A percentile compares a stretch with the other conserved stretches of the same genome.
Evolutionary conservation across 2,329 filamentous ascomycete genomes (phyloP).

Genomic region (Furcasterigmium furcatum): DNA sequence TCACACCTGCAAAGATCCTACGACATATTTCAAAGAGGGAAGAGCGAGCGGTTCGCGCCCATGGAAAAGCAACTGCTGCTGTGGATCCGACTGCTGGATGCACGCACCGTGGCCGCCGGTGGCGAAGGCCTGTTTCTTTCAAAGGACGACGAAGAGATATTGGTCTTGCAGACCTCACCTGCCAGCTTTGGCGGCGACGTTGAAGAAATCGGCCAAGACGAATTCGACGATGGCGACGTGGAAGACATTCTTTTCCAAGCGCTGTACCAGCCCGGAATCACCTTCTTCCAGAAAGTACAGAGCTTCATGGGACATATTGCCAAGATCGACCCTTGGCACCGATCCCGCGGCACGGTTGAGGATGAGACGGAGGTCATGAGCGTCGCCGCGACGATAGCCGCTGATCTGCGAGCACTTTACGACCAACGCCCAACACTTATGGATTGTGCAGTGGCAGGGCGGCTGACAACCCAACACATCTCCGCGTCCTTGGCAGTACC

Average conservation of each 20-base stretch:
- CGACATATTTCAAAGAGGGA: not conserved
- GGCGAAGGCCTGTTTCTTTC: slow-evolving; percentile 49
- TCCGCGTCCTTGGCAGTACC: slow-evolving; percentile 44
- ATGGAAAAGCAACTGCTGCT: slow-evolving; percentile 45
- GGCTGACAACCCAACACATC: slow-evolving; percentile 43
- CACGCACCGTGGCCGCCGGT: slow-evolving; percentile 50
- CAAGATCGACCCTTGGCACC: slow-evolving; percentile 54
- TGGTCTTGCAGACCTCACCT: slow-evolving; percentile 36
- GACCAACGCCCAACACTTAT: slow-evolving; percentile 50
- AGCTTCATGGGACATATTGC: slow-evolving; percentile 55
- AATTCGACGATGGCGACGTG: slow-evolving; percentile 27
- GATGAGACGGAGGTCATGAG: slow-evolving; percentile 58
- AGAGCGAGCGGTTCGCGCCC: slow-evolving; percentile 2
- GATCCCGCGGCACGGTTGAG: slow-evolving; percentile 50
- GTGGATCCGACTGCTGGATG: slow-evolving; percentile 53
- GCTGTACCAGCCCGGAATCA: slow-evolving; percentile 50
- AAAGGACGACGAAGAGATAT: slow-evolving; percentile 40
- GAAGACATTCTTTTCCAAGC: slow-evolving; percentile 52
- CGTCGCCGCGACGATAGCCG: slow-evolving; percentile 44
- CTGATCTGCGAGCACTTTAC: slow-evolving; percentile 47
- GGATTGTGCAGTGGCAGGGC: slow-evolving; percentile 51
- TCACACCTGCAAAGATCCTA: slow-evolving; percentile 46
- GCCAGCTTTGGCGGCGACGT: slow-evolving; percentile 27
- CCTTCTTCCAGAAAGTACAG: slow-evolving; percentile 56
- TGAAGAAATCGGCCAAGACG: slow-evolving; percentile 15